Base-by-base conservation (phyloP, 192 early-diverging fungal species). In the Obelidium mucronatum region DNA sequence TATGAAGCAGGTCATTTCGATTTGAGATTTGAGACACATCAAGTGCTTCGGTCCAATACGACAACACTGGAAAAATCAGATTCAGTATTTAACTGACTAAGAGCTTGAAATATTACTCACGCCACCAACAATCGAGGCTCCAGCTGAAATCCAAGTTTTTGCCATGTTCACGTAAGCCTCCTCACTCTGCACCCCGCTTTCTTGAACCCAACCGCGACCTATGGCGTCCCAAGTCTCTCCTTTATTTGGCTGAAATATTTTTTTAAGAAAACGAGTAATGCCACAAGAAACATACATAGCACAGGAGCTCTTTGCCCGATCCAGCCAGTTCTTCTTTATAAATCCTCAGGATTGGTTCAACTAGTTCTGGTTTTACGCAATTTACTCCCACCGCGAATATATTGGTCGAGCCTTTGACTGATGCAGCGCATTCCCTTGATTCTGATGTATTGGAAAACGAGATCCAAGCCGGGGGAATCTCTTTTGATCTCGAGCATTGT, bases 301-400 rank as follows among this genome's bases (percentile, higher is more conserved):
- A 61, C 33, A 78, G 17, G 1, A 78, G 2, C 17, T 5, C 48
- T 33, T 73, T 78, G 17, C 73, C 65, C 0, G 35, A 51, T 1
- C 35, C 74, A 19, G 4, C 56, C 54, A 76, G n/a, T 1, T 17
- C 42, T 8, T 30, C 19, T 59, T 52, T 53, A 40, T 40, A 55
- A 28, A 6, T 17, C 34, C 30, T 5, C 61, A 80, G 11, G 54
- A 80, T 60, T 3, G 34, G 36, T 19, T 35, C 34, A 11, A 87
- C 79, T 60, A 69, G 77, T 34, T 63, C 40, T 2, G 88, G 88
- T 26, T 83, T 82, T 2, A 86, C 86, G 67, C 92, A 93, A 77
- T 93, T 93, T 39, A 93, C 74, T 30, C 92, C 92, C 2, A 90
- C 68, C 2, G 79, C 88, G 6, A 82, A 78, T 2, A 93, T 72